These are phyloP conservation scores for Spongispora temasekensis DNA, from an alignment of 1,284 basidiomycete species.

Conservation along the genomic window DNA sequence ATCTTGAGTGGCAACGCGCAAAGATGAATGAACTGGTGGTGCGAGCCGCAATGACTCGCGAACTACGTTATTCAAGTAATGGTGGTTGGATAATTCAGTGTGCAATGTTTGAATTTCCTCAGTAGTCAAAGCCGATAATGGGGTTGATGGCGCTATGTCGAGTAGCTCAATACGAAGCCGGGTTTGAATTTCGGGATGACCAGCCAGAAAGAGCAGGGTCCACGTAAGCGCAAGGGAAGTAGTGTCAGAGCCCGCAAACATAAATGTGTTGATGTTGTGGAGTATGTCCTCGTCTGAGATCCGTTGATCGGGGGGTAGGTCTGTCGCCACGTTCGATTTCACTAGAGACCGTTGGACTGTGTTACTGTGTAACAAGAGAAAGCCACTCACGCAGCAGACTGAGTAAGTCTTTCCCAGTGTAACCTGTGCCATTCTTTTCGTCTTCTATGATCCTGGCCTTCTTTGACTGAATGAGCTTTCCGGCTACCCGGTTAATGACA, in stretches of 20 bases:
- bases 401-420: slow-evolving; percentile 64
- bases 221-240: slow-evolving; percentile 78
- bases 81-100: slow-evolving; percentile 56
- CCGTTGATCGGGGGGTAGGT: slow-evolving; percentile 64
- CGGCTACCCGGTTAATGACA: slow-evolving; percentile 66
- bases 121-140: slow-evolving; percentile 44
- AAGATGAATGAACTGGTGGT: slow-evolving; percentile 78
- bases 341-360: slow-evolving; percentile 45
- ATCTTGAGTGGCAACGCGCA: slow-evolving; percentile 72
- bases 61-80: slow-evolving; percentile 75
- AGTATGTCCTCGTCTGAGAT: slow-evolving; percentile 82
- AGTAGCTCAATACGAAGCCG: slow-evolving; percentile 65
- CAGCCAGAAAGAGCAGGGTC: slow-evolving; percentile 71
- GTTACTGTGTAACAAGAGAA: neutral
- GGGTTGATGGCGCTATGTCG: slow-evolving; percentile 39
- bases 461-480: slow-evolving; percentile 70
- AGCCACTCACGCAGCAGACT: slow-evolving; percentile 59
- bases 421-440: slow-evolving; percentile 47
- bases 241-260: slow-evolving; percentile 87
- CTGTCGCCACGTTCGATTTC: slow-evolving; percentile 68
- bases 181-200: slow-evolving; percentile 60
- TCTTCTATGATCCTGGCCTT: slow-evolving; percentile 64
- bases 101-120: slow-evolving; percentile 67
- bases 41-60: slow-evolving; percentile 74
- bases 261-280: slow-evolving; percentile 82